Percentiles rank a stretch among this genome's conserved stretches.
These are phyloP conservation scores for Acanthamoeba rhysodes DNA, from an alignment of 208 protist species.

Conservation along the genomic window DNA sequence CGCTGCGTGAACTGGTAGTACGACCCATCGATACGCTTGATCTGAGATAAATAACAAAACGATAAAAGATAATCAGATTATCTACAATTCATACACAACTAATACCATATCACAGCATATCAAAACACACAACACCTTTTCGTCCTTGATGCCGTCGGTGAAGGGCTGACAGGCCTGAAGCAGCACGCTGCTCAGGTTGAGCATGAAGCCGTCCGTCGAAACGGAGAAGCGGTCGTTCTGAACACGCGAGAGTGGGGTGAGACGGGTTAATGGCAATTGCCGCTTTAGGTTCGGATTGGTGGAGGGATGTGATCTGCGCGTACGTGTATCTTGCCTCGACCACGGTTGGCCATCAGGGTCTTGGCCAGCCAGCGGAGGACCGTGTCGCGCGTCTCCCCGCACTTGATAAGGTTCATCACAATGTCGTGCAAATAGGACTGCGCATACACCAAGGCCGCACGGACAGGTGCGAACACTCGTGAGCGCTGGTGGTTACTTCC, in stretches of 20 bases:
- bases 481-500: not conserved
- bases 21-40: constrained; percentile 20
- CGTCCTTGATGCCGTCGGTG: constrained; percentile 46
- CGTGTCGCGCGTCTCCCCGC: constrained; percentile 22
- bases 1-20: constrained; percentile 42
- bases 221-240: constrained; percentile 61
- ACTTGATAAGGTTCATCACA: constrained; percentile 52
- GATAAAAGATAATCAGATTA: not conserved
- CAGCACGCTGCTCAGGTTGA: constrained; percentile 17
- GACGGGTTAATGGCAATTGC: not conserved
- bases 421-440: constrained; percentile 20
- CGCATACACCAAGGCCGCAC: not conserved
- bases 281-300: too few relatives aligned
- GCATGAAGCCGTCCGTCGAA: constrained; percentile 49
- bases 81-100: not conserved
- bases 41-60: not conserved
- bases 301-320: not conserved
- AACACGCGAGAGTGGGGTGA: not conserved
- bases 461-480: too few relatives aligned
- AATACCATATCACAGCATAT: not conserved
- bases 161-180: constrained; percentile 50
- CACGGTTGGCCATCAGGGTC: constrained; percentile 38
- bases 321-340: constrained; percentile 29
- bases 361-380: constrained; percentile 33
- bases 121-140: not conserved